These are phyloP conservation scores for Ustilago cynodontis DNA, from an alignment of 1,284 basidiomycete genomes.

Conservation along the genomic window DNA sequence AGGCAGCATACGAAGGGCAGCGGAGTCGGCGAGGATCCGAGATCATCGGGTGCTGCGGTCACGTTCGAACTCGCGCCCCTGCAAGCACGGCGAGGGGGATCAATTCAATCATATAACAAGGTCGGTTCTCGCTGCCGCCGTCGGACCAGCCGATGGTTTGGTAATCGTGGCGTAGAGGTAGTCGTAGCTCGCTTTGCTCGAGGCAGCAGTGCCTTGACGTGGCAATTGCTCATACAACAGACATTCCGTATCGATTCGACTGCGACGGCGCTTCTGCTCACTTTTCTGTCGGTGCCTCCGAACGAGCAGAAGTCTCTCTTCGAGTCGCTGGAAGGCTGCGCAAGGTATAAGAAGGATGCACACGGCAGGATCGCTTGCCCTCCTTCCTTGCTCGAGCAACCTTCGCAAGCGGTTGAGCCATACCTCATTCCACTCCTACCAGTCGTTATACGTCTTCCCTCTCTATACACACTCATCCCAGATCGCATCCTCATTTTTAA, in stretches of 20 bases:
- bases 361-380: neutral
- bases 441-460: neutral
- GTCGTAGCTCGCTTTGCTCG: neutral
- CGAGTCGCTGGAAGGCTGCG: neutral
- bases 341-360: slow-evolving; percentile 5
- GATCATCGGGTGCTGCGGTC: neutral
- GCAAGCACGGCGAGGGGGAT: no score
- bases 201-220: neutral
- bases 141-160: slow-evolving; percentile 11
- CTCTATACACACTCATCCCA: neutral
- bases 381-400: neutral
- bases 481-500: neutral
- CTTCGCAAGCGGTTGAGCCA: neutral
- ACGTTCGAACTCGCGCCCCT: neutral
- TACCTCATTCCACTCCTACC: neutral
- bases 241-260: neutral
- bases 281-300: neutral
- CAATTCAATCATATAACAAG: neutral
- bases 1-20: neutral
- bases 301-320: neutral
- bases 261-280: neutral
- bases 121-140: neutral
- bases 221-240: neutral
- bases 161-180: neutral
- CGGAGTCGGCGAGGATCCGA: neutral